Percentiles rank a stretch among this genome's conserved stretches.
phyloP scores from a whole-genome alignment of 2,329 filamentous ascomycete genomes.

The Penicillium thymicola region DNA sequence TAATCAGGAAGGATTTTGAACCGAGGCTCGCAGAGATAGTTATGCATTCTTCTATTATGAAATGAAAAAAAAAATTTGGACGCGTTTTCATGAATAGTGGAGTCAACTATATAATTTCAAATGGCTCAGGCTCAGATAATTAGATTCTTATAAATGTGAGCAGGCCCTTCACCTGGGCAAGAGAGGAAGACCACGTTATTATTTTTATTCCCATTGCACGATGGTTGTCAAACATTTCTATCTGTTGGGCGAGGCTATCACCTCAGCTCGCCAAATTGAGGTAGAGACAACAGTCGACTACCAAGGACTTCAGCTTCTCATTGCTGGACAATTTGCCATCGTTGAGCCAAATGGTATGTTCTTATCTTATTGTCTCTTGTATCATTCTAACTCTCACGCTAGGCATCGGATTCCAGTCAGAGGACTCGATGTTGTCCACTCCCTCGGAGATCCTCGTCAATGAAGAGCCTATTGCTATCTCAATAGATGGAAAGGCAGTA shows the following conservation, averaged over 20 bases:
- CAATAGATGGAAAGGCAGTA: conserved; percentile 30
- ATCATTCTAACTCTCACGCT: neutral
- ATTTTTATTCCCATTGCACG: neutral
- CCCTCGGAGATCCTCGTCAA: conserved; percentile 11
- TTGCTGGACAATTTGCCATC: conserved; percentile 32
- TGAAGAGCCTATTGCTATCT: conserved; percentile 20
- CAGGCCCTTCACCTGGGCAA: neutral
- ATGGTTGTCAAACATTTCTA: conserved; percentile 21
- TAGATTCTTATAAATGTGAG: conserved; percentile 11
- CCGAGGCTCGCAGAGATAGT: conserved; percentile 12
- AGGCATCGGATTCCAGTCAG: conserved; percentile 24
- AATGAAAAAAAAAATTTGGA: neutral
- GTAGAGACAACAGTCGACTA: conserved; percentile 20
- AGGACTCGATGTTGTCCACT: conserved; percentile 6
- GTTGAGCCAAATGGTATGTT: conserved; percentile 28
- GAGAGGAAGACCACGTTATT: neutral
- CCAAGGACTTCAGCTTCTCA: conserved; percentile 20
- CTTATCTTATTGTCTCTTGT: neutral
- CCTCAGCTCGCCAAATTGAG: conserved; percentile 21
- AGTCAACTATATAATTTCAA: conserved; percentile 4
- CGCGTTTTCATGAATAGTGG: neutral
- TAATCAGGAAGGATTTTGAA: conserved; percentile 1
- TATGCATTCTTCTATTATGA: neutral
- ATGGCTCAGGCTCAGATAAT: neutral
- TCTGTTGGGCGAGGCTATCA: conserved; percentile 19